Evolutionary conservation across 2,329 filamentous ascomycete genomes (phyloP), one percentile per base, ranked within the genome.

Genomic region (Trichoderma polysporum): DNA sequence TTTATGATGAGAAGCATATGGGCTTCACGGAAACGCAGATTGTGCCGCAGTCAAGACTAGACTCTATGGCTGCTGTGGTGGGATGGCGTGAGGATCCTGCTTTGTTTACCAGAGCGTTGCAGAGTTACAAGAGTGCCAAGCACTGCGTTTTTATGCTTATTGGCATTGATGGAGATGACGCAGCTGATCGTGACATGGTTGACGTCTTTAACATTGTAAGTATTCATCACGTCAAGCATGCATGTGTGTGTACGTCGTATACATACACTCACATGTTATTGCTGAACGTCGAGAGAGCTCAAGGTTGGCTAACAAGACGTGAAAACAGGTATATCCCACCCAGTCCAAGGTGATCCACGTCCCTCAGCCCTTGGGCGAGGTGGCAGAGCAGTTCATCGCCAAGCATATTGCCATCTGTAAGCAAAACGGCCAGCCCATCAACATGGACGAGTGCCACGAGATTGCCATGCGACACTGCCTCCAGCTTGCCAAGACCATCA

Each of bases 71-170:
- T n/a, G 71, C 71, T 2, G 69, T 73, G 17, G 72, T 73, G 25
- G 72, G 72, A 8, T 73, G 71, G 71, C 68, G 72, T 12, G 72
- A 73, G 19, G 71, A 73, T 29, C 72, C 71, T 2, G 62, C 53
- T 1, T 53, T 73, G n/a, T 73, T 73, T 41, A 70, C 66, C 0
- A 56, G 68, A 4, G 72, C 72, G 5, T 31, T 73, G 29, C 68
- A 73, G 64, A 73, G 72, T 33, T 73, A 73, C 67, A 68, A 68
- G 35, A 47, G 29, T 8, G 66, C 71, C 1, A 68, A 37, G 47
- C 63, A 68, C 1, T 70, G 69, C 25, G 53, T 53, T 0, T 73
- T 73, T 47, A 65, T 73, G 56, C 49, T 73, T 4, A 68, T 73
- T 15, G 72, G 72, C 6, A 72, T 73, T 50, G 72, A 73, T 12